These are phyloP conservation scores for Pachysandra terminalis DNA, from an alignment of 164 flowering plant species.

Conservation along the genomic window DNA sequence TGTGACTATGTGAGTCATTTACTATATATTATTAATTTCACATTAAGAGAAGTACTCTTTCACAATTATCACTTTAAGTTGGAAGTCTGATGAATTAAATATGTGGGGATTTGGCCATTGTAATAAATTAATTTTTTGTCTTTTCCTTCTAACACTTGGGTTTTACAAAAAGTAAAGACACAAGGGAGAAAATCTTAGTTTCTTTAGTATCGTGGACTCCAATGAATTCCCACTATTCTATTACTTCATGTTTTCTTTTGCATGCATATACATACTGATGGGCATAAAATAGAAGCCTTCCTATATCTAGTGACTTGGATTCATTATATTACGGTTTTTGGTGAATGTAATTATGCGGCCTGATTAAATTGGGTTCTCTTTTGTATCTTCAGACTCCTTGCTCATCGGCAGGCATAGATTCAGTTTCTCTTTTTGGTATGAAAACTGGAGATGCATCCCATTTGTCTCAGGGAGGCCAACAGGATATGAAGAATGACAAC, in stretches of 20 bases:
- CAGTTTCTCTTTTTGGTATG: slow-evolving; percentile 9
- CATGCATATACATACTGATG: neutral
- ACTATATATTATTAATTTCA: no score
- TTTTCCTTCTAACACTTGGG: no score
- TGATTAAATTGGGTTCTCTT: neutral
- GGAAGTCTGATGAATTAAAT: no score
- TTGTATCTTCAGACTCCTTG: slow-evolving; percentile 16
- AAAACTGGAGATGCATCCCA: slow-evolving; percentile 6
- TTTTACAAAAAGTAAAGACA: neutral
- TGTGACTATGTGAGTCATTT: no score
- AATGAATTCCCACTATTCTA: neutral
- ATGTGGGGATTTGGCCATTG: no score
- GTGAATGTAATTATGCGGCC: neutral
- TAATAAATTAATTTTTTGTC: no score
- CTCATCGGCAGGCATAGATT: slow-evolving; percentile 1
- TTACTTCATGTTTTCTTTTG: no score
- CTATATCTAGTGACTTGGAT: neutral
- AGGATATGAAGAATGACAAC: slow-evolving; percentile 33
- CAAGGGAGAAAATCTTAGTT: neutral
- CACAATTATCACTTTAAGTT: no score
- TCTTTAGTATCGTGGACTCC: neutral
- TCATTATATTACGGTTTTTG: neutral
- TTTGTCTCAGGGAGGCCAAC: slow-evolving; percentile 30
- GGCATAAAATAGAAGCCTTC: neutral
- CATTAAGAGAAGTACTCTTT: no score